Evolutionary conservation across 176 grass and related monocot species (phyloP).

Genomic region (Oryza meridionalis): DNA sequence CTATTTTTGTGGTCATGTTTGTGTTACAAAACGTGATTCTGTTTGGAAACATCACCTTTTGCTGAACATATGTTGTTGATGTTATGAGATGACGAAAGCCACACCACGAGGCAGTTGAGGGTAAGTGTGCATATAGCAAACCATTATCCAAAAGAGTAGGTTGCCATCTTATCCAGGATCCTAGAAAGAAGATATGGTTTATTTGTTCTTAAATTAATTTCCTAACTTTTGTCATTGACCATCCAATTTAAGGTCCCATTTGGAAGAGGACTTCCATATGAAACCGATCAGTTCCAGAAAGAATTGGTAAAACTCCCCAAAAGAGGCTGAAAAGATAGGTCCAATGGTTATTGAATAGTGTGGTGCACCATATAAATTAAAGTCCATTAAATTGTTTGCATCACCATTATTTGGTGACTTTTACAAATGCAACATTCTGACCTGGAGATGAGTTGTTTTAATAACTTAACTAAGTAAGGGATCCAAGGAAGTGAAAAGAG

Average conservation of each 20-base stretch:
- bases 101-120: not conserved
- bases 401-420: not conserved
- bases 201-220: slow-evolving; percentile 34
- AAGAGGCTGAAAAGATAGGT: not conserved
- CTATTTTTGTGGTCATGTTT: not conserved
- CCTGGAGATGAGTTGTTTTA: slow-evolving; percentile 15
- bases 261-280: not conserved
- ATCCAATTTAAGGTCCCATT: slow-evolving; percentile 12
- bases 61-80: slow-evolving; percentile 12
- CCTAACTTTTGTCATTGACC: slow-evolving; percentile 14
- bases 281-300: not conserved
- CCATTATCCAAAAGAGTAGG: not conserved
- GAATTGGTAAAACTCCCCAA: not conserved
- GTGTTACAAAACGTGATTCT: not conserved
- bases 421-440: slow-evolving; percentile 5
- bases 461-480: not conserved
- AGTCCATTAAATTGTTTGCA: slow-evolving; percentile 1
- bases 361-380: slow-evolving; percentile 7
- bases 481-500: slow-evolving; percentile 17
- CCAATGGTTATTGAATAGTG: not conserved
- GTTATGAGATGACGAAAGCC: slow-evolving; percentile 13
- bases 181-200: not conserved
- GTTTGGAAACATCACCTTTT: slow-evolving; percentile 30
- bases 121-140: slow-evolving; percentile 16
- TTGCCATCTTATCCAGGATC: slow-evolving; percentile 4